phyloP scores from a whole-genome alignment of 2,329 filamentous ascomycete genomes.

The Camptophora hylomeconis region DNA sequence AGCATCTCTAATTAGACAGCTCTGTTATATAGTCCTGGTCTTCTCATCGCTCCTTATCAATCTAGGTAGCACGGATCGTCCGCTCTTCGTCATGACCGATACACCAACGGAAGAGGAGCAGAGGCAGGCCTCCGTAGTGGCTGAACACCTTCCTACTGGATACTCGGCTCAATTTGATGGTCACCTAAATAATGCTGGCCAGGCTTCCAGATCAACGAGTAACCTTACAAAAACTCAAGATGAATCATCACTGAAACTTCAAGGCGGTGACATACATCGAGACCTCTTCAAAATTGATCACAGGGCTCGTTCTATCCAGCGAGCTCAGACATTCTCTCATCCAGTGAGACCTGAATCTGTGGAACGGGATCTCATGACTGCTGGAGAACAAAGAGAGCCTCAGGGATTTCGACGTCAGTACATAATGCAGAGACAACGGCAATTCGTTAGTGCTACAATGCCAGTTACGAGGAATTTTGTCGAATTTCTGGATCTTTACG shows the following conservation, averaged over 20 bases:
- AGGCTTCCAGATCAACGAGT: conserved; percentile 3
- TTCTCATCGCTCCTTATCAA: too few relatives aligned
- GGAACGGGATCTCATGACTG: conserved; percentile 22
- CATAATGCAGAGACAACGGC: conserved; percentile 22
- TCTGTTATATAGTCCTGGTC: too few relatives aligned
- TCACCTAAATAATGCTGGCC: conserved; percentile 2
- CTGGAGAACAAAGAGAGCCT: conserved; percentile 34
- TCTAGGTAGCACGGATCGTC: too few relatives aligned
- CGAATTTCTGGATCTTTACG: conserved; percentile 63
- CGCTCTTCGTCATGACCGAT: conserved; percentile 11
- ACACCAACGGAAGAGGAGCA: conserved; percentile 8
- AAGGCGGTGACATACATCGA: conserved; percentile 66
- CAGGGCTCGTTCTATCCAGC: conserved; percentile 38
- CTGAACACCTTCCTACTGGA: conserved; percentile 12
- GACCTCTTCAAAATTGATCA: conserved; percentile 64
- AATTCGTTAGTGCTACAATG: conserved; percentile 27
- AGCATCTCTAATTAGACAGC: too few relatives aligned
- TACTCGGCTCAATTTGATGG: conserved; percentile 13
- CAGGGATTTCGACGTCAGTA: conserved; percentile 44
- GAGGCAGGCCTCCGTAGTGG: conserved; percentile 9
- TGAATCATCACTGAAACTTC: conserved; percentile 57
- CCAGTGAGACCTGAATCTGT: conserved; percentile 18
- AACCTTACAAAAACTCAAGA: conserved; percentile 7
- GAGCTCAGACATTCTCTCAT: conserved; percentile 56
- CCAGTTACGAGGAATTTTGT: conserved; percentile 59